phyloP scores from a whole-genome alignment of 495 filamentous ascomycete genomes.

The Acidiella bohemica region DNA sequence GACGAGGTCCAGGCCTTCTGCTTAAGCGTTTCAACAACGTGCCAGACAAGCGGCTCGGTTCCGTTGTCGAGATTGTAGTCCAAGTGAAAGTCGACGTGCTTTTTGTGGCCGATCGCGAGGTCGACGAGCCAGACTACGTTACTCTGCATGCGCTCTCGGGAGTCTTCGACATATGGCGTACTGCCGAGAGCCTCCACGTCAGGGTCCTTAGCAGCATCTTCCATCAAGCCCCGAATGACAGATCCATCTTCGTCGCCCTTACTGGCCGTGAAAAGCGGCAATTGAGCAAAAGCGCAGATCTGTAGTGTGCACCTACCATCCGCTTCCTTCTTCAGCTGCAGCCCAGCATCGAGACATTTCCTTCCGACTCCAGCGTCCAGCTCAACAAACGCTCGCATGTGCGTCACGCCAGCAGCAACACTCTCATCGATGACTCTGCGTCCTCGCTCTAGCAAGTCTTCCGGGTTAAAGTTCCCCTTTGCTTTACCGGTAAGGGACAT shows the following conservation, averaged over 20 bases:
- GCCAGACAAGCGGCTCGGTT: conserved; percentile 37
- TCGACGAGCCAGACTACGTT: conserved; percentile 54
- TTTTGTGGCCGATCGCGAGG: conserved; percentile 32
- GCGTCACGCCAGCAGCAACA: conserved; percentile 51
- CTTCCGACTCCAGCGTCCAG: conserved; percentile 48
- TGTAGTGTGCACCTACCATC: conserved; percentile 46
- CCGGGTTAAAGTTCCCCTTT: conserved; percentile 44
- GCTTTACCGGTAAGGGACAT: conserved; percentile 46
- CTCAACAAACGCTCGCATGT: conserved; percentile 63
- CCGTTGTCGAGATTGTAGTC: conserved; percentile 50
- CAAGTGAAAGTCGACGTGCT: conserved; percentile 60
- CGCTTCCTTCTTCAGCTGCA: conserved; percentile 37
- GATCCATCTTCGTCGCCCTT: conserved; percentile 29
- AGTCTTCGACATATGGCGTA: conserved; percentile 57
- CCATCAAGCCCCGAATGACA: conserved; percentile 36
- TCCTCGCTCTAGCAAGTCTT: conserved; percentile 50
- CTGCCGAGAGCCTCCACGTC: conserved; percentile 51
- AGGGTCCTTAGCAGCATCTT: conserved; percentile 31
- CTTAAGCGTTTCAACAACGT: conserved; percentile 39
- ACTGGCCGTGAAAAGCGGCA: conserved; percentile 48
- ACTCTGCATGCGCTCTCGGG: conserved; percentile 32
- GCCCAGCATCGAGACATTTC: conserved; percentile 45
- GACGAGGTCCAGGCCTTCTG: conserved; percentile 34
- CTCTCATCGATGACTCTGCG: conserved; percentile 55
- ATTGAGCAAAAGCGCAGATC: conserved; percentile 62